Base-by-base conservation (phyloP, 73 alveolate genomes). In the Stentor roeselii region DNA sequence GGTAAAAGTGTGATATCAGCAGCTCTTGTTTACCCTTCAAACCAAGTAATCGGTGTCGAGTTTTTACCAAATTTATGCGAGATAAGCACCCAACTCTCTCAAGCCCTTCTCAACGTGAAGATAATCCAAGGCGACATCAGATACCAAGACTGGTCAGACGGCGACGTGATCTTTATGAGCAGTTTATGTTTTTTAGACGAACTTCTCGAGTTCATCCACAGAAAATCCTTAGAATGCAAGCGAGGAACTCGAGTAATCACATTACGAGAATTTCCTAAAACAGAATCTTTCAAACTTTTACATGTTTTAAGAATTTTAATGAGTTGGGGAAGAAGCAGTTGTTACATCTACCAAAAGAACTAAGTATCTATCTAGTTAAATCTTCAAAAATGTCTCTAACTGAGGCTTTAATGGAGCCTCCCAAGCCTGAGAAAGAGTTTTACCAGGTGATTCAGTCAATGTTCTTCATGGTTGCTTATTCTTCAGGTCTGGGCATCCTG, bases 151-250 rank as follows among this genome's bases (percentile, higher is more conserved):
- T 88, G 90, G 93, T 35, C 82, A 3, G 80, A 85, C 59, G 93
- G 91, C 21, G 91, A 88, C 75, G 85, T 88, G 1, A 77, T 88
- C 76, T 88, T 67, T 59, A 82, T 85, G 61, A 74, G 88, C 11
- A 83, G 90, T 0, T 82, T 88, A 3, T 88, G 93, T 42, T 88
- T 88, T 78, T 90, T 89, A 14, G 91, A 88, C 75, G 93, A 87
- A 76, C 84, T 87, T 0, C 74, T 83, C 34, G 87, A 84, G 0
- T 90, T 78, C 6, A 88, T 88, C 4, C 82, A 27, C n/a, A 75
- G 59, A 15, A 41, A 42, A 38, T 3, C 82, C 41, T 35, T n/a
- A 11, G 42, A 38, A 27, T 75, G 84, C 30, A 88, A 88, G 87
- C 75, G 75, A 59, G 93, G 93, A 14, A 15, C 91, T 32, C 84